These are phyloP conservation scores for Metschnikowia corniflorae DNA, from an alignment of 805 yeast species.

Conservation along the genomic window DNA sequence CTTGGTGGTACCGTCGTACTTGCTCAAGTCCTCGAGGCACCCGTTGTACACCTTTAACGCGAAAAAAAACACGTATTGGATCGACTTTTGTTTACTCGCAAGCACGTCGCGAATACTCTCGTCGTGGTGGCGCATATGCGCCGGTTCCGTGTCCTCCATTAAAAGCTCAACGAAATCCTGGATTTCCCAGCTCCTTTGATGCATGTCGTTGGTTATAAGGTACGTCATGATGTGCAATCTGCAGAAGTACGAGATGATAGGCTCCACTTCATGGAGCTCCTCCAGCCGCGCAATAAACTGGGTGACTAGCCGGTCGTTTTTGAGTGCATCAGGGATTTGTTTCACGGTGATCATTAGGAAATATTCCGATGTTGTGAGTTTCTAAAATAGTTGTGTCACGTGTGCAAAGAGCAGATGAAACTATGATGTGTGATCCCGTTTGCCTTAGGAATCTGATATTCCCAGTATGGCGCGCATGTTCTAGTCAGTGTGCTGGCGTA, in stretches of 20 bases:
- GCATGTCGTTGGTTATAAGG: slow-evolving; percentile 59
- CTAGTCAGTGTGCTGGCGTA: too few relatives aligned
- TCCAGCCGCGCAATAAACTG: slow-evolving; percentile 51
- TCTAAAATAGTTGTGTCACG: too few relatives aligned
- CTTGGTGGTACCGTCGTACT: slow-evolving; percentile 34
- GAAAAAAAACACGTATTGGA: slow-evolving; percentile 36
- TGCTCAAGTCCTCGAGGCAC: slow-evolving; percentile 39
- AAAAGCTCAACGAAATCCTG: slow-evolving; percentile 59
- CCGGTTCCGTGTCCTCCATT: slow-evolving; percentile 66
- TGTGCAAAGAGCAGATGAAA: too few relatives aligned
- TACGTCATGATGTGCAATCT: slow-evolving; percentile 66
- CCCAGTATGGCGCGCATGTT: too few relatives aligned
- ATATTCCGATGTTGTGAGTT: too few relatives aligned
- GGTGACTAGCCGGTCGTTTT: slow-evolving; percentile 37
- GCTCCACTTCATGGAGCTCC: slow-evolving; percentile 57
- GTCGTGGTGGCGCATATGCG: slow-evolving; percentile 42
- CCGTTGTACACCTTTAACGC: slow-evolving; percentile 53
- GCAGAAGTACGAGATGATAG: slow-evolving; percentile 71
- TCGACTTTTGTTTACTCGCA: slow-evolving; percentile 52
- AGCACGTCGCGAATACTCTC: slow-evolving; percentile 48
- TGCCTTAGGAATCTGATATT: too few relatives aligned
- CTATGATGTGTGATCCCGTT: too few relatives aligned
- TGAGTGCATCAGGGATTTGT: slow-evolving; percentile 12
- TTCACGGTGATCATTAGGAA: slow-evolving; percentile 1
- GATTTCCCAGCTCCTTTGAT: slow-evolving; percentile 50